Base-by-base conservation (phyloP, 768 basidiomycete genomes). In the Podaxis sp. region DNA sequence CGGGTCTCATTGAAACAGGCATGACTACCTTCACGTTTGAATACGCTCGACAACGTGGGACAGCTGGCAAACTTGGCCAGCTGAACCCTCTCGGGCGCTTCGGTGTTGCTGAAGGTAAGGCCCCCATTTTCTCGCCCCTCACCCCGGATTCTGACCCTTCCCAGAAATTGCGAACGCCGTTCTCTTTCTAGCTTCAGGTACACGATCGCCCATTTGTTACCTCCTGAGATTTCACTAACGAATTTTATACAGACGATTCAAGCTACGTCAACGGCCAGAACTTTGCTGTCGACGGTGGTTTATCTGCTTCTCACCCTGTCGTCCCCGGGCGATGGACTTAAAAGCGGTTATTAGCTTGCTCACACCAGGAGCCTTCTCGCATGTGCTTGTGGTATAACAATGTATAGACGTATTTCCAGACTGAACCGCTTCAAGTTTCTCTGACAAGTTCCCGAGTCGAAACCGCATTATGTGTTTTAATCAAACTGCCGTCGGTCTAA, bases 191-290 rank as follows among this genome's bases (percentile, higher is more conserved):
- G 95, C 93, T 12, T 93, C 92, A 49, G 94, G 94, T 93, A 68
- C 11, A 42, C n/a, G 64, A 48, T 68, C 44, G 54, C 58, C 5
- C 58, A 5, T 53, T 5, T 22, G 13, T 42, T n/a, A 26, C 52
- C 26, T 49, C 9, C 39, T 36, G 39, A 48, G n/a, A 57, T n/a
- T 59, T 44, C 61, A 17, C 51, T 59, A 15, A 42, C 40, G 4
- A 63, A 48, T 42, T 40, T 17, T 3, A 36, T 54, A 9, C 70
- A 93, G 93, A 95, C 68, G 92, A 93, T 65, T 88, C 93, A 1
- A 95, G 93, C 74, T 96, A 95, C 73, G 86, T 98, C 61, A 97
- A 96, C 70, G 96, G 93, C 15, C 92, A 95, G 70, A 89, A 87
- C 68, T 82, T 93, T 33, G 88, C 89, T 0, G 89, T 95, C 33